Evolutionary conservation across 352 stramenopile species (phyloP).

Genomic region (Phytophthora litchii): DNA sequence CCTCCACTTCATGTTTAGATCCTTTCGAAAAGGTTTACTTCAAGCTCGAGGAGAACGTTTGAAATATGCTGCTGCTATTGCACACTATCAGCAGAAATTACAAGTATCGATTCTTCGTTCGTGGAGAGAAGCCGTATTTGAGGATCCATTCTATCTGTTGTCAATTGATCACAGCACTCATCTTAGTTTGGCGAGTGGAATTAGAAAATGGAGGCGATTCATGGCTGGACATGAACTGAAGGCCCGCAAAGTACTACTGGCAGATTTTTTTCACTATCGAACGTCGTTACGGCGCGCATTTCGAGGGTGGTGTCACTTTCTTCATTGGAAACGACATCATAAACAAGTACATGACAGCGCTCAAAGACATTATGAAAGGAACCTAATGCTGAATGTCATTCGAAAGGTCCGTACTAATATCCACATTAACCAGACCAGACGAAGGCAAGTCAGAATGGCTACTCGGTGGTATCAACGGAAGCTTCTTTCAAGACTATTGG

Average conservation of each 20-base stretch:
- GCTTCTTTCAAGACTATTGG: conserved; percentile 3
- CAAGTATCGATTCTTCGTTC: conserved; percentile 1
- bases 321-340: conserved; percentile 8
- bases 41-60: neutral
- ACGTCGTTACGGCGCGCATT: conserved; percentile 11
- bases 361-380: conserved; percentile 11
- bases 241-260: conserved; percentile 24
- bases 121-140: conserved; percentile 24
- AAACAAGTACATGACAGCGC: conserved; percentile 13
- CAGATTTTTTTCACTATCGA: conserved; percentile 40
- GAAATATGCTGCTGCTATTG: conserved; percentile 3
- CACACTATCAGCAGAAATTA: conserved; percentile 7
- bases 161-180: conserved; percentile 10
- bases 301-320: conserved; percentile 15
- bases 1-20: conserved; percentile 7
- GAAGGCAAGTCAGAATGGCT: conserved; percentile 5
- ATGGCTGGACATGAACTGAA: conserved; percentile 1
- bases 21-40: conserved; percentile 9
- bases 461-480: conserved; percentile 25
- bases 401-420: conserved; percentile 5
- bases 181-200: conserved; percentile 12
- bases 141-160: conserved; percentile 15
- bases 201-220: conserved; percentile 32
- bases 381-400: conserved; percentile 11
- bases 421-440: neutral